phyloP scores from a whole-genome alignment of 768 basidiomycete genomes.

The Naganishia kalamii region DNA sequence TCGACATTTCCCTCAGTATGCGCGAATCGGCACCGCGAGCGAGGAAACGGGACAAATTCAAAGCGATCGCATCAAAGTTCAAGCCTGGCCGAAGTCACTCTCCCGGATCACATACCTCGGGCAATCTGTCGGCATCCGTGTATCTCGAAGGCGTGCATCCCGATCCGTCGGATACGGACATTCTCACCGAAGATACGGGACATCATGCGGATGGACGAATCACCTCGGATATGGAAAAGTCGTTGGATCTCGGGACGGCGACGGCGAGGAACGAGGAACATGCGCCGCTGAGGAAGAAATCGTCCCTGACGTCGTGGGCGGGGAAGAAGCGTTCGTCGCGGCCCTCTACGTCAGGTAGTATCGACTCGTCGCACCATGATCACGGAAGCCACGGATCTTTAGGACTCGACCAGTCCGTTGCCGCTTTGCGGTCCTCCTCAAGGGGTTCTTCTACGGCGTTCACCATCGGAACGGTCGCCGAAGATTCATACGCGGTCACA shows the following conservation, averaged over 20 bases:
- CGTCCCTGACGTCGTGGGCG: slow-evolving; percentile 19
- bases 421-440: background rate
- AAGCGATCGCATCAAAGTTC: slow-evolving; percentile 64
- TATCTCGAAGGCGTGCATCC: slow-evolving; percentile 25
- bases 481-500: slow-evolving; percentile 14
- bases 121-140: slow-evolving; percentile 15
- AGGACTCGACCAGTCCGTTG: slow-evolving; percentile 5
- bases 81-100: slow-evolving; percentile 46
- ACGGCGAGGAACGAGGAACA: background rate
- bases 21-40: slow-evolving; percentile 48
- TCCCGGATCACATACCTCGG: slow-evolving; percentile 19
- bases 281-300: slow-evolving; percentile 15
- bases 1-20: slow-evolving; percentile 84
- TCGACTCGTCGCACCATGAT: slow-evolving; percentile 13
- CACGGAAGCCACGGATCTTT: background rate
- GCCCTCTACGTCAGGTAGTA: slow-evolving; percentile 15
- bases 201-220: background rate
- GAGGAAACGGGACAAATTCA: slow-evolving; percentile 60
- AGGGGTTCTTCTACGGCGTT: background rate
- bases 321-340: slow-evolving; percentile 7
- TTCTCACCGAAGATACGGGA: background rate
- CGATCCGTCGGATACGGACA: slow-evolving; percentile 3
- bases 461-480: background rate
- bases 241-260: slow-evolving; percentile 56
- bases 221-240: slow-evolving; percentile 48